Evolutionary conservation across 2,329 filamentous ascomycete species (phyloP), one percentile per base, ranked within the genome.

Genomic region (Calonectria hongkongensis): DNA sequence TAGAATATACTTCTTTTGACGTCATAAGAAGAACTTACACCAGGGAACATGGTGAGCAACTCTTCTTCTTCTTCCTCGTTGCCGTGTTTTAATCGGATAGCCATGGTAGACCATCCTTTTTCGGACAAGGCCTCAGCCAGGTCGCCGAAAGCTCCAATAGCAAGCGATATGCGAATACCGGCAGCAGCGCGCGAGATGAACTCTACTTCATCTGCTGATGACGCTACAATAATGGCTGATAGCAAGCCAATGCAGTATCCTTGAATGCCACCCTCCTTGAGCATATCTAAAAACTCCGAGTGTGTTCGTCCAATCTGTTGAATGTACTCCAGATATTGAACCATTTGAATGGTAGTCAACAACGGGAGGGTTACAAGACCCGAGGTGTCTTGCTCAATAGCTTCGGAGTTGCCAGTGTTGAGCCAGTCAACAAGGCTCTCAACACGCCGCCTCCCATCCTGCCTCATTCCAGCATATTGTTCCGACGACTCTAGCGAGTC

Each of bases 201-300:
- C 21, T 76, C 73, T 13, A 56, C 7, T 25, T 76, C 71, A 36
- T 74, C 64, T 21, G 54, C 58, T 18, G 75, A 71, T 5, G 67
- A 58, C 18, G 73, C 73, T 21, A 74, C 62, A 48, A 75, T 28
- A 21, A 74, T 54, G 5, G 75, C 75, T 7, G 73, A 70, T 39
- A 75, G 51, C n/a, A 76, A 56, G 2, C 75, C 75, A 21, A 72
- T 74, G 45, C 75, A 76, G 50, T 72, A 75, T n/a, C 75, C 75
- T 25, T 76, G 75, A 43, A 74, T 62, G 18, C 73, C 67, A 18
- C 68, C 68, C n/a, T 71, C 51, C 33, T 66, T 62, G n/a, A 71
- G 43, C 50, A 47, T 54, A 8, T 72, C 63, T 16, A 74, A 27
- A 25, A 43, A 66, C 27, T 70, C 47, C 1, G 66, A 41, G n/a